Evolutionary conservation across 805 yeast genomes (phyloP).

Genomic region (Ogataea sp.): DNA sequence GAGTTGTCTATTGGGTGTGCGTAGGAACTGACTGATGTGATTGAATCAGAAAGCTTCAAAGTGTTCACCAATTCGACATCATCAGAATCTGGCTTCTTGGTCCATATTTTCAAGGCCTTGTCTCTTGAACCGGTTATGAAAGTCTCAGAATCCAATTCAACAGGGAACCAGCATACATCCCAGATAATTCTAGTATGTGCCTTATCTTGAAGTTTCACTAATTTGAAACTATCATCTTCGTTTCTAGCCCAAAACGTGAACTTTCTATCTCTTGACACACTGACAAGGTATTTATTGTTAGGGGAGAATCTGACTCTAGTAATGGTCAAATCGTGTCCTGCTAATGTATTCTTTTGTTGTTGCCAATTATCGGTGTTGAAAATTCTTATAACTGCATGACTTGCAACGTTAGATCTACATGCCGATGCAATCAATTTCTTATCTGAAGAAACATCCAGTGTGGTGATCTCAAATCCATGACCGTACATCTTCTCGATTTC

Average conservation of each 20-base stretch:
- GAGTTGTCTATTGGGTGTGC: conserved; percentile 21
- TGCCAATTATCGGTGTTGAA: conserved; percentile 53
- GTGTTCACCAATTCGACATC: conserved; percentile 28
- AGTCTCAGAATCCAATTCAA: conserved; percentile 23
- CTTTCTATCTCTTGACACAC: conserved; percentile 87
- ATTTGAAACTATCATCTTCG: conserved; percentile 16
- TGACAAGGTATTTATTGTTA: conserved; percentile 52
- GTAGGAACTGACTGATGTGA: conserved; percentile 59
- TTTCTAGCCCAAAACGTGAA: conserved; percentile 63
- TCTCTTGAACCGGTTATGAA: conserved; percentile 90
- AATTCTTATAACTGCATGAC: conserved; percentile 79
- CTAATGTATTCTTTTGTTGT: conserved; percentile 54
- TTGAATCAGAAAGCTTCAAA: conserved; percentile 44
- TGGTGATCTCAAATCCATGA: conserved; percentile 90
- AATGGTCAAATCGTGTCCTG: conserved; percentile 76
- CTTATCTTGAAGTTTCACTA: conserved; percentile 35
- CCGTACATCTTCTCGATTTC: conserved; percentile 93
- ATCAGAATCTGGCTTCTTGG: conserved; percentile 4
- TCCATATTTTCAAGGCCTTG: conserved; percentile 68
- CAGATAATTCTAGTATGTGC: conserved; percentile 91
- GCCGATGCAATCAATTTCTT: conserved; percentile 70
- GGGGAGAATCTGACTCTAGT: conserved; percentile 75
- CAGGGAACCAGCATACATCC: conserved; percentile 87
- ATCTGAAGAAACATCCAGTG: conserved; percentile 65
- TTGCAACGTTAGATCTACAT: conserved; percentile 78